Evolutionary conservation across 805 yeast genomes (phyloP).

Genomic region (Suhomyces canberraensis): DNA sequence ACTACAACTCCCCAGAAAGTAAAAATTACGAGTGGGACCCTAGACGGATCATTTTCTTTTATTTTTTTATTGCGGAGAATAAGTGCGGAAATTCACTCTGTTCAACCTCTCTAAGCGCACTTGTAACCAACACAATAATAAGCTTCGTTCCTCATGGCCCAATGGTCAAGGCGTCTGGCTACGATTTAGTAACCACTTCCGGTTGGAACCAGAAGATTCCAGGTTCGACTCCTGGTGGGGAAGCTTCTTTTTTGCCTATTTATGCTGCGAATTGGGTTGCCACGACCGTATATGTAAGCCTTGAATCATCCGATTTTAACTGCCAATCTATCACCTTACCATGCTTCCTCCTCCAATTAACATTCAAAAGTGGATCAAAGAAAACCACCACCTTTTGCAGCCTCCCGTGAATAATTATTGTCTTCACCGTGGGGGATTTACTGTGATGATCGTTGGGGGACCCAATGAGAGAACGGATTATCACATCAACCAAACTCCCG

Average conservation of each 20-base stretch:
- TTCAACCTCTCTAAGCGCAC: too few species aligned
- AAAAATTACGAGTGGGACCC: too few species aligned
- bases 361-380: slow-evolving; percentile 75
- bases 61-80: too few species aligned
- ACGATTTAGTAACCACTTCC: slow-evolving; percentile 49
- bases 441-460: slow-evolving; percentile 95
- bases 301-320: neutral
- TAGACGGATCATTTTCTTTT: too few species aligned
- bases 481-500: slow-evolving; percentile 92
- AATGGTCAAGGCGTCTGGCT: slow-evolving; percentile 76
- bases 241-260: slow-evolving; percentile 26
- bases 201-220: slow-evolving; percentile 48
- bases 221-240: slow-evolving; percentile 54
- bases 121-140: slow-evolving; percentile 4
- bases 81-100: too few species aligned
- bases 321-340: neutral
- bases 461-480: slow-evolving; percentile 93
- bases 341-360: slow-evolving; percentile 72
- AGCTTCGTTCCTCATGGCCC: slow-evolving; percentile 69
- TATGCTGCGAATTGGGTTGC: neutral
- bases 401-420: slow-evolving; percentile 94
- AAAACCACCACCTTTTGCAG: slow-evolving; percentile 68
- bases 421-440: slow-evolving; percentile 86
- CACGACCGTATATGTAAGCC: neutral
- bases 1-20: too few species aligned